Evolutionary conservation across 441 rosid genomes (phyloP).

Genomic region (Populus trichocarpa): DNA sequence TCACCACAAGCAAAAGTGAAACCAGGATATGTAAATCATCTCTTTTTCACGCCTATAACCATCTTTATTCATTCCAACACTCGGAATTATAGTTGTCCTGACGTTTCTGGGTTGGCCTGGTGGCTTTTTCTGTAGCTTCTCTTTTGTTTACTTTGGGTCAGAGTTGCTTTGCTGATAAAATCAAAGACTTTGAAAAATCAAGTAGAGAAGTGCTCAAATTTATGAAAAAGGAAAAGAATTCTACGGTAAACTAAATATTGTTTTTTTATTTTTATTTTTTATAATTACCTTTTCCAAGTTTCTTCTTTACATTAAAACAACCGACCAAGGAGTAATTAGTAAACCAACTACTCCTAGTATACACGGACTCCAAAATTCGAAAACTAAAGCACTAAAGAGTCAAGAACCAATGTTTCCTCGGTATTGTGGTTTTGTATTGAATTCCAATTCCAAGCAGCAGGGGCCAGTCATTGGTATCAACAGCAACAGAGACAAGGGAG

Average conservation of each 20-base stretch:
- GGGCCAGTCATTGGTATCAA: too few species aligned
- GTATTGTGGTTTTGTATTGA: too few species aligned
- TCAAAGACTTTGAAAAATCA: not conserved
- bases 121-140: not conserved
- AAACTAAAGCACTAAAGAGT: too few species aligned
- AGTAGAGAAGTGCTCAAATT: not conserved
- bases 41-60: constrained; percentile 2
- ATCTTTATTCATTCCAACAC: not conserved
- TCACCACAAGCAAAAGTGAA: constrained; percentile 13
- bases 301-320: too few species aligned
- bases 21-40: constrained; percentile 31
- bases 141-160: not conserved
- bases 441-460: too few species aligned
- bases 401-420: too few species aligned
- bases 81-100: not conserved
- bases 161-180: not conserved
- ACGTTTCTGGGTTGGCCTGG: not conserved
- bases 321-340: too few species aligned
- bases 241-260: not conserved
- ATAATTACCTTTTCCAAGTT: not conserved
- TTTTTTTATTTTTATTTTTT: too few species aligned
- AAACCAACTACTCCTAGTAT: too few species aligned
- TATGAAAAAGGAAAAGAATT: not conserved
- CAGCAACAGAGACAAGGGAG: too few species aligned
- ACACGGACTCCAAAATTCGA: too few species aligned